Conservation (phyloP, 2,329 filamentous ascomycete genomes). For the Acarospora socialis region DNA sequence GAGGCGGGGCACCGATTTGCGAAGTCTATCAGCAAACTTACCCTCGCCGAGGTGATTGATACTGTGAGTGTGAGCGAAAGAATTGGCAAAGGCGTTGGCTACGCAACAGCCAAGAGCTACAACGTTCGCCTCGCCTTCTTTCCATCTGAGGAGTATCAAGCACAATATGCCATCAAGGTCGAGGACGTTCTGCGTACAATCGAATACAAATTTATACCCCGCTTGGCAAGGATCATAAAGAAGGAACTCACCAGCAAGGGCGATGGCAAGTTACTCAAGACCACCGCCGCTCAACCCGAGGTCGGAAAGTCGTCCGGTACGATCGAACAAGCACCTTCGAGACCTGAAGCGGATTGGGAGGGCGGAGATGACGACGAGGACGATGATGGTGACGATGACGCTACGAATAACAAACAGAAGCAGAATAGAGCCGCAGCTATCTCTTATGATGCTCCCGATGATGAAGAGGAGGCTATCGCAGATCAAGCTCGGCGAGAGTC, state of each 20-base stretch:
- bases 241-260: constrained; percentile 69
- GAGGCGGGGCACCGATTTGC: constrained; percentile 65
- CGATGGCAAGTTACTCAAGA: constrained; percentile 41
- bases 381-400: constrained; percentile 57
- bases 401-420: constrained; percentile 57
- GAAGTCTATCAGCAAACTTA: constrained; percentile 80
- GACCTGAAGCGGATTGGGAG: constrained; percentile 32
- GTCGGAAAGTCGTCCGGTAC: constrained; percentile 51
- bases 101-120: constrained; percentile 67
- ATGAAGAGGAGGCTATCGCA: constrained; percentile 68
- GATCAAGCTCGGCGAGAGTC: constrained; percentile 46
- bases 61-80: constrained; percentile 67
- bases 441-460: constrained; percentile 84
- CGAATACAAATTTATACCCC: constrained; percentile 64
- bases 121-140: constrained; percentile 73
- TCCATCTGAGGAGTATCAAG: constrained; percentile 64
- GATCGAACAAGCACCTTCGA: constrained; percentile 35
- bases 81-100: constrained; percentile 55
- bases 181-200: constrained; percentile 65
- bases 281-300: constrained; percentile 59
- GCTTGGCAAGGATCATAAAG: constrained; percentile 54
- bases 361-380: constrained; percentile 38
- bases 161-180: constrained; percentile 70
- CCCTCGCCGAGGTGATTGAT: constrained; percentile 71
- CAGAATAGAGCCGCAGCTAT: constrained; percentile 68